Evolutionary conservation across 2,329 filamentous ascomycete genomes (phyloP).

Genomic region (Hypoxylon sp.): DNA sequence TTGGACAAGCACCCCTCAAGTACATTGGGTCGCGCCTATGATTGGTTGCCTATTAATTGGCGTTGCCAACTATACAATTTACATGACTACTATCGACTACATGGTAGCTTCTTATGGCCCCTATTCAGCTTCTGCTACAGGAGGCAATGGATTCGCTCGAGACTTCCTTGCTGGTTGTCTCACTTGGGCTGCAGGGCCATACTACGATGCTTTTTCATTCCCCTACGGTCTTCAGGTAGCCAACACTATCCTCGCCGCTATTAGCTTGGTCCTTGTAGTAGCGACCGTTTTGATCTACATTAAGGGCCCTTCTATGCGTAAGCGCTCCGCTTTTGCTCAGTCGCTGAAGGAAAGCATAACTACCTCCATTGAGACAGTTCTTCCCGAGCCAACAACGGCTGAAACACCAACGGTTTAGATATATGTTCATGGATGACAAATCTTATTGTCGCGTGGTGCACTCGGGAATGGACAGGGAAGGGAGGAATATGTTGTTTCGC

Average conservation of each 20-base stretch:
- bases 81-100: conserved; percentile 78
- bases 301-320: conserved; percentile 68
- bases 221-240: conserved; percentile 66
- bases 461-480: no score
- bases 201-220: conserved; percentile 63
- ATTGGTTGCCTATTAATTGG: conserved; percentile 72
- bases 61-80: conserved; percentile 74
- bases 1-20: conserved; percentile 68
- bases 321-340: conserved; percentile 69
- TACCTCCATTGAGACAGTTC: not conserved
- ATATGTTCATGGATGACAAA: not conserved
- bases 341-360: conserved; percentile 33
- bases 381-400: not conserved
- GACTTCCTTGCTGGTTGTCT: conserved; percentile 76
- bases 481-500: no score
- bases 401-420: not conserved
- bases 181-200: conserved; percentile 72
- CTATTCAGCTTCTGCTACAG: conserved; percentile 76
- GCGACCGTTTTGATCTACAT: conserved; percentile 71
- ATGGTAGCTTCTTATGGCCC: conserved; percentile 78
- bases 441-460: not conserved
- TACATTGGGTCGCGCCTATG: conserved; percentile 75
- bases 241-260: conserved; percentile 66
- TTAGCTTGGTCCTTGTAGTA: conserved; percentile 66
- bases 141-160: conserved; percentile 76